Evolutionary conservation across 1,284 basidiomycete species (phyloP).

Genomic region (Spongiforma sp.): DNA sequence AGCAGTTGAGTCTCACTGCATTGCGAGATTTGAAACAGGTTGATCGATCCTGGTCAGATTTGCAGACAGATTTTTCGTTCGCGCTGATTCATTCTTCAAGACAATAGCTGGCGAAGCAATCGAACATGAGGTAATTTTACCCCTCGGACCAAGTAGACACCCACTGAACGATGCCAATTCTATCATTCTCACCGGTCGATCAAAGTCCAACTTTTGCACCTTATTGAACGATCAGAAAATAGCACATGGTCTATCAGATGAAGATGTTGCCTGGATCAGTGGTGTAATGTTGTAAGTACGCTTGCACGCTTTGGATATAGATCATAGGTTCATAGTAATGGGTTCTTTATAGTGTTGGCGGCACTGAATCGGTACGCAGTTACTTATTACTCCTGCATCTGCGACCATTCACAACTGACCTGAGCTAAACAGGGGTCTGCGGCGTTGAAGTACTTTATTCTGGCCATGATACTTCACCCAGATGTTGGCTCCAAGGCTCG

Average conservation of each 20-base stretch:
- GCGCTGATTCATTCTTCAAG: constrained; percentile 9
- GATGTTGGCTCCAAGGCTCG: no score
- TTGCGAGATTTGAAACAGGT: not conserved
- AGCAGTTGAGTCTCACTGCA: constrained; percentile 12
- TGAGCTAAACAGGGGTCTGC: constrained; percentile 5
- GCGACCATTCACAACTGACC: not conserved
- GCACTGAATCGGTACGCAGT: no score
- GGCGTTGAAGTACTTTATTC: constrained; percentile 10
- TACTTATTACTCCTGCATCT: not conserved
- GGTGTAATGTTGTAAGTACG: no score
- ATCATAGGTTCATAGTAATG: no score
- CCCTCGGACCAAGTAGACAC: no score
- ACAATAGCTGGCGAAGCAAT: constrained; percentile 9
- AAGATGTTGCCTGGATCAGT: constrained; percentile 16
- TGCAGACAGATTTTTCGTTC: constrained; percentile 9
- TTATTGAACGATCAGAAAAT: no score
- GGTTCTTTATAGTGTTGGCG: not conserved
- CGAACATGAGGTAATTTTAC: constrained; percentile 3
- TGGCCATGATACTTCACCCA: constrained; percentile 10
- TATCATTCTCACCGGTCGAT: constrained; percentile 3
- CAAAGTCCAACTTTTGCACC: constrained; percentile 10
- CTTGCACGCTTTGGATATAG: not conserved
- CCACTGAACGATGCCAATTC: no score
- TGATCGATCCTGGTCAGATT: constrained; percentile 7
- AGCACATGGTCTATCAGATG: no score